phyloP scores from a whole-genome alignment of 2,329 filamentous ascomycete genomes.

The Zymoseptoria ardabiliae region DNA sequence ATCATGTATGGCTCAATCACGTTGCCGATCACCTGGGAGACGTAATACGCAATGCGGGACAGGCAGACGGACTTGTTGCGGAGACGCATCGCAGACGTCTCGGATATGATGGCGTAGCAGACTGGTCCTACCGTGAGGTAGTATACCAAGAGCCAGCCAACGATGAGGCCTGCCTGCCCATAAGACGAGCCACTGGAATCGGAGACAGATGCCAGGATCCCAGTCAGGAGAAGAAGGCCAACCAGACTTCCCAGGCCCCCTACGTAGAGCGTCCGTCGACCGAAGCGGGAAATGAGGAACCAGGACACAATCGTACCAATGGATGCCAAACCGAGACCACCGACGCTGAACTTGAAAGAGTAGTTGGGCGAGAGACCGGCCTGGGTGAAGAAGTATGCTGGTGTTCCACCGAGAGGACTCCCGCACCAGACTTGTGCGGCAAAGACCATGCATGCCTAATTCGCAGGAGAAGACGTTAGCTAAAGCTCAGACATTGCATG shows the following conservation, averaged over 20 bases:
- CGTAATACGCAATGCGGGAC: slow-evolving; percentile 25
- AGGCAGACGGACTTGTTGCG: slow-evolving; percentile 26
- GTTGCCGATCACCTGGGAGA: slow-evolving; percentile 28
- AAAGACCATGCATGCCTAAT: slow-evolving; percentile 27
- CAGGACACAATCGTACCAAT: slow-evolving; percentile 28
- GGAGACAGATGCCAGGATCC: slow-evolving; percentile 15
- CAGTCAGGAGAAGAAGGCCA: slow-evolving; percentile 22
- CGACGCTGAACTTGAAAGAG: slow-evolving; percentile 18
- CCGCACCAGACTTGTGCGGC: slow-evolving; percentile 33
- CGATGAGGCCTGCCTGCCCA: slow-evolving; percentile 31
- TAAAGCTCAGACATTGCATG: no score
- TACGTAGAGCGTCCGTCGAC: slow-evolving; percentile 31
- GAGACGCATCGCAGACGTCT: slow-evolving; percentile 25
- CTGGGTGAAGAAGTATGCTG: slow-evolving; percentile 31
- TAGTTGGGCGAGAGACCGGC: slow-evolving; percentile 26
- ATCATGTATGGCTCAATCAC: slow-evolving; percentile 33
- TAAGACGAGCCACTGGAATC: slow-evolving; percentile 18
- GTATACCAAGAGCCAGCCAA: slow-evolving; percentile 23
- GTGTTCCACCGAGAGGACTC: slow-evolving; percentile 29
- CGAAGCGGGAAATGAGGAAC: slow-evolving; percentile 28
- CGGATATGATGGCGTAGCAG: slow-evolving; percentile 27
- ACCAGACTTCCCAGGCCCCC: slow-evolving; percentile 22
- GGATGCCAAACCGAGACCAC: slow-evolving; percentile 22
- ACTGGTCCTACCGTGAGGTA: slow-evolving; percentile 28
- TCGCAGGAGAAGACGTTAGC: no score